These are phyloP conservation scores for Alternaria sp. DNA, from an alignment of 2,329 filamentous ascomycete species.

Conservation along the genomic window DNA sequence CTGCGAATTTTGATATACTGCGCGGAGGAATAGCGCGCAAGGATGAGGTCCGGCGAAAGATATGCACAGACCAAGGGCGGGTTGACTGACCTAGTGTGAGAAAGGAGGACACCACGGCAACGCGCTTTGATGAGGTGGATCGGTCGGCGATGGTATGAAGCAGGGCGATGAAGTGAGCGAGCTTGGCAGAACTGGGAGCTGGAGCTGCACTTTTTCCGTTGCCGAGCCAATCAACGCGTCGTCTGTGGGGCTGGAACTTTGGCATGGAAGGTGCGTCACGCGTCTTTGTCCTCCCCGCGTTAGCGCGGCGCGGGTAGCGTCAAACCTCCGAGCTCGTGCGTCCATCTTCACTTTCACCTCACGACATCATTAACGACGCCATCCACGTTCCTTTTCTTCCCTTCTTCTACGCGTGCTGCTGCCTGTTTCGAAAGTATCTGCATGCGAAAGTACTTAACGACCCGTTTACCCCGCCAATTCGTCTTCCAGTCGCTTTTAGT, in stretches of 20 bases:
- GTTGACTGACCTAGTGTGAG: conserved; percentile 31
- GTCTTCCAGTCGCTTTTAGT: conserved; percentile 12
- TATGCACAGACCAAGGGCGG: conserved; percentile 32
- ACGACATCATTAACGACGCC: conserved; percentile 22
- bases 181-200: conserved; percentile 22
- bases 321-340: conserved; percentile 34
- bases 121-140: conserved; percentile 37
- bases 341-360: conserved; percentile 22
- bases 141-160: conserved; percentile 31
- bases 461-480: conserved; percentile 16
- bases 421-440: conserved; percentile 19
- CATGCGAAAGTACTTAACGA: conserved; percentile 10
- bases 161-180: conserved; percentile 38
- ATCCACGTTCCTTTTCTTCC: conserved; percentile 24
- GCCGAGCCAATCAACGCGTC: conserved; percentile 38
- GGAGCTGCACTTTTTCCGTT: conserved; percentile 29
- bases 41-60: conserved; percentile 21
- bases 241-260: conserved; percentile 9
- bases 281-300: conserved; percentile 24
- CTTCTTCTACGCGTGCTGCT: conserved; percentile 24
- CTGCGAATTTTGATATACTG: conserved; percentile 26
- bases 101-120: conserved; percentile 40
- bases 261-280: conserved; percentile 30
- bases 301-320: conserved; percentile 27
- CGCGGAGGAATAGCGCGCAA: conserved; percentile 19